Evolutionary conservation across 768 basidiomycete genomes (phyloP), one percentile per base, ranked within the genome.

Genomic region (Termitomyces sp.): DNA sequence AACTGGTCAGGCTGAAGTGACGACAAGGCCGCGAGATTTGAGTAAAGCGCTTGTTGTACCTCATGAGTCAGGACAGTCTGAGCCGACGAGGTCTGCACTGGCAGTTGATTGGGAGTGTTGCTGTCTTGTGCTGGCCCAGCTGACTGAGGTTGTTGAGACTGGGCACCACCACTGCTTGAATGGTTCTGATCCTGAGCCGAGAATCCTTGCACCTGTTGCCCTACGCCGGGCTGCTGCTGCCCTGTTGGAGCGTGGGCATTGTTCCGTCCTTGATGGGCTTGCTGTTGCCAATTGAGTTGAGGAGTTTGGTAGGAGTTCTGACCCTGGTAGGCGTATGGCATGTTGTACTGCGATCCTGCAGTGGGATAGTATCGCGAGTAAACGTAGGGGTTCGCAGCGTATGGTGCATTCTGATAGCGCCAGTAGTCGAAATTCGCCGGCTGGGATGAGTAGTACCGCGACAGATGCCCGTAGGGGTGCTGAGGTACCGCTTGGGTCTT

Each of bases 381-480:
- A 8, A 63, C 57, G 55, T 73, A 72, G 9, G 67, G 56, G 37
- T 71, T 51, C 16, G 67, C 58, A 18, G 68, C 22, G 33, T 68
- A 69, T 24, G 54, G 64, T n/a, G 67, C 55, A 33, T 59, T 60
- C 48, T 60, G 64, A 50, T 76, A 76, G 18, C 71, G 62, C 75
- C 75, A 78, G 58, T 74, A 75, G 54, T 76, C 72, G 53, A 75
- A 73, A 22, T 71, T 64, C 13, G 69, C 62, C 48, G 70, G 51
- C 13, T 58, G 70, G 43, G 64, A 56, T 13, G 61, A 49, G 53
- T 69, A 66, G 24, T 68, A 67, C 20, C 59, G 58, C 22, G 63
- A 36, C 30, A 61, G 34, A 42, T 56, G 54, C 16, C 61, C 62
- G 48, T 65, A 68, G 39, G 52, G 61, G 16, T 62, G 61, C n/a